Percentiles rank a stretch among this genome's conserved stretches.
These are phyloP conservation scores for Leucosporidium scottii DNA, from an alignment of 768 basidiomycete genomes.

Conservation along the genomic window DNA sequence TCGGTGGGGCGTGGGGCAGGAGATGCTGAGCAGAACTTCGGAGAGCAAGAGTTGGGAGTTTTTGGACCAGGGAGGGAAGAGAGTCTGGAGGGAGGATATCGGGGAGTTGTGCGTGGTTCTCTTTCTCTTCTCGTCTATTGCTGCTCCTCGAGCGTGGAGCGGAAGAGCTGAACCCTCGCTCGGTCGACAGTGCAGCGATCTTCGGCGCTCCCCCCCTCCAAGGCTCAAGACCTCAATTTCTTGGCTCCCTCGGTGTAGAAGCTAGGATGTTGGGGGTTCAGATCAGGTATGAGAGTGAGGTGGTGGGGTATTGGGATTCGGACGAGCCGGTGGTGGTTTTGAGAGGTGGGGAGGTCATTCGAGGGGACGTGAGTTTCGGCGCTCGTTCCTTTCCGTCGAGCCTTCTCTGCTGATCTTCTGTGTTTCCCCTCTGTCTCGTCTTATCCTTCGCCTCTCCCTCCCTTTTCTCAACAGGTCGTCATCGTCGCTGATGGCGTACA, in stretches of 20 bases:
- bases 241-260: conserved; percentile 22
- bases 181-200: background rate
- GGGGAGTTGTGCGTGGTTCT: conserved; percentile 7
- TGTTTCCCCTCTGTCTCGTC: no score
- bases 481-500: conserved; percentile 22
- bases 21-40: conserved; percentile 11
- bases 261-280: conserved; percentile 24
- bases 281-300: conserved; percentile 4
- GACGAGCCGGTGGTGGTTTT: conserved; percentile 9
- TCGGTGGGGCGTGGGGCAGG: conserved; percentile 24
- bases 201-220: conserved; percentile 15
- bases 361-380: conserved; percentile 13
- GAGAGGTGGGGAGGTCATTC: background rate
- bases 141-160: no score
- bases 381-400: no score
- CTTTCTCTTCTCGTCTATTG: background rate
- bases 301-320: conserved; percentile 12
- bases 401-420: no score
- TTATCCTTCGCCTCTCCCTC: background rate
- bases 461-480: conserved; percentile 8
- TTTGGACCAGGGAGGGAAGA: background rate
- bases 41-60: conserved; percentile 18
- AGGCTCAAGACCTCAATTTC: conserved; percentile 18
- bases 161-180: background rate
- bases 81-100: background rate